Evolutionary conservation across 1,284 basidiomycete genomes (phyloP), one percentile per base, ranked within the genome.

Genomic region (Papiliotrema fonsecae): DNA sequence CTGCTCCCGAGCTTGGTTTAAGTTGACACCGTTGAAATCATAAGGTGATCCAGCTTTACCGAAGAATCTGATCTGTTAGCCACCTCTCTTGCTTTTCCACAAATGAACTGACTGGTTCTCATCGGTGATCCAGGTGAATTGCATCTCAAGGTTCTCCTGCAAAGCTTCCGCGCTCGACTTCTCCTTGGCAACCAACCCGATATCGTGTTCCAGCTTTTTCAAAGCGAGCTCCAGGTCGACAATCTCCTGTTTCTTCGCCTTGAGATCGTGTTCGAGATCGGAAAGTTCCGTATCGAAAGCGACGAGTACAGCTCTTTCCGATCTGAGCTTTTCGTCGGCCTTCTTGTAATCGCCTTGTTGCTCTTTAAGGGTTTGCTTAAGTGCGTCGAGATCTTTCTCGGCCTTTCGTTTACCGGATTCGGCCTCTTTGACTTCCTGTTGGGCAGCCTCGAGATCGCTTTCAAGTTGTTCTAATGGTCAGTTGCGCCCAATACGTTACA

Each of bases 201-300:
- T 63, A 35, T 81, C 79, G 61, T 82, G 79, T 47, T 77, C 75
- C 18, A 77, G 59, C 62, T 78, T 78, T 67, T 85, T 84, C 37
- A 88, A 69, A 30, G 79, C 73, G 5, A 93, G 74, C 14, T 92
- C 88, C 0, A 80, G 79, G 51, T 94, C 82, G 2, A 79, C 74
- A 18, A 89, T 82, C 2, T 81, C 81, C 51, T 82, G 79, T 72
- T 88, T 88, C 76, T 91, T 91, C 53, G 77, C 81, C 71, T 88
- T 88, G 70, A 93, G 85, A 31, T 82, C 83, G 3, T 77, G 76
- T 39, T 93, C 88, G 6, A 98, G 82, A 42, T 84, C 84, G 49
- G 84, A 82, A 45, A 97, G 76, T 73, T 97, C 91, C 42, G 83
- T 82, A 64, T 96, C 89, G 70, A 93, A 98, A 3, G 86, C 83